Evolutionary conservation across 73 alveolate species (phyloP), one percentile per base, ranked within the genome.

Genomic region (Symbiodinium pilosum): DNA sequence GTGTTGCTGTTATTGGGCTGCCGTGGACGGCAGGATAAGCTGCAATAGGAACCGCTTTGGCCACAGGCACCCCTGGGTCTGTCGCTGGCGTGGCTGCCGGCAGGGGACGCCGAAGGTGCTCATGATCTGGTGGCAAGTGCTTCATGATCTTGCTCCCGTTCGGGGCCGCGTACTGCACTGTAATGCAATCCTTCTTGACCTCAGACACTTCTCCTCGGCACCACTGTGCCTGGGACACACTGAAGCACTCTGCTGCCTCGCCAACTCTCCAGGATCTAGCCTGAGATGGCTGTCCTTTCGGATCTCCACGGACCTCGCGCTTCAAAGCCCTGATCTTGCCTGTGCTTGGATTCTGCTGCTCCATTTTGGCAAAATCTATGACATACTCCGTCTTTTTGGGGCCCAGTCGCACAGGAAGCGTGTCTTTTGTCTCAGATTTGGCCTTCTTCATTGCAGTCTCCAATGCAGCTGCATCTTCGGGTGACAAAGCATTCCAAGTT

Each of bases 201-300:
- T 64, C 95, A 24, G 68, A 43, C n/a, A 88, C 86, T 4, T 88
- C 87, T 8, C 95, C 86, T 18, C 12, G 21, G 86, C 95, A 88
- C 95, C 95, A 88, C 43, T 73, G 43, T 14, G 12, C 24, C 21
- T 88, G 95, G 40, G 95, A 59, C 64, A 39, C 86, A 44, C 87
- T 64, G 95, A 56, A 88, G 73, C 95, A 88, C 86, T 88, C 95
- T 38, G 71, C 86, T 0, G 38, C 47, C 1, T 88, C 95, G 7
- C 95, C 95, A 69, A 64, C 47, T 26, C 84, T 83, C 95, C 95
- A 88, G 28, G 20, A 42, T 9, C 26, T n/a, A 2, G 41, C n/a
- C 84, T 4, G 81, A 28, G 38, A 14, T 30, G 73, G 73, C 73
- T 54, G 32, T 16, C 32, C 73, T 54, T 54, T 54, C 32, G 73